phyloP scores from a whole-genome alignment of 495 filamentous ascomycete genomes.

The Penicillium alfredii region DNA sequence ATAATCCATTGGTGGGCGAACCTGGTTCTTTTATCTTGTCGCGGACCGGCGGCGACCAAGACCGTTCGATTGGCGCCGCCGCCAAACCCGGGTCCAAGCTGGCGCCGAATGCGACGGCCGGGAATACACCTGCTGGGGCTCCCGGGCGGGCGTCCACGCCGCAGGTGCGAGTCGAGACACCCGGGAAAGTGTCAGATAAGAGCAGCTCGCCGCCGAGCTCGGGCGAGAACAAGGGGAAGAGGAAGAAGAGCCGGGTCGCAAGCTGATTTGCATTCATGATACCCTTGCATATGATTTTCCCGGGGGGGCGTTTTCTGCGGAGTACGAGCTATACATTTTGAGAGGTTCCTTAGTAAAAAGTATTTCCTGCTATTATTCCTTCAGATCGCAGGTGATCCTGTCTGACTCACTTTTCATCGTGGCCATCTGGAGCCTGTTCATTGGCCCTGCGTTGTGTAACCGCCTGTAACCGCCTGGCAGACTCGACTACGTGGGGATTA shows the following conservation, averaged over 20 bases:
- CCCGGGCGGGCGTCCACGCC: constrained; percentile 29
- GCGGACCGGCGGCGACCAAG: constrained; percentile 31
- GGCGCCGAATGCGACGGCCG: constrained; percentile 3
- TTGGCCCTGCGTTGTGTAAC: no score
- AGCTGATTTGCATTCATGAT: constrained; percentile 26
- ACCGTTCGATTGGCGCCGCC: constrained; percentile 11
- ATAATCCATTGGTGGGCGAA: constrained; percentile 78
- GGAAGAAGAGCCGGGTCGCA: constrained; percentile 30
- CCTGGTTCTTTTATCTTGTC: constrained; percentile 81
- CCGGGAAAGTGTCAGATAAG: constrained; percentile 31
- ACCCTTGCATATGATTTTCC: constrained; percentile 16
- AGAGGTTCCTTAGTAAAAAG: no score
- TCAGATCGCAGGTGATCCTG: no score
- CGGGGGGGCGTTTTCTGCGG: background rate
- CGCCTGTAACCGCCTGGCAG: no score
- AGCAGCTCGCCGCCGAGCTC: constrained; percentile 22
- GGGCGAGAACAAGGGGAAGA: constrained; percentile 31
- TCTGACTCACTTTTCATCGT: no score
- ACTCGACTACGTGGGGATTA: no score
- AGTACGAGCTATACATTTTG: no score
- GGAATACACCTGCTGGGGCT: constrained; percentile 8
- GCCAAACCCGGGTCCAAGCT: constrained; percentile 11
- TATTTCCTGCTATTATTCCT: no score
- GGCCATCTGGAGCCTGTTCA: no score
- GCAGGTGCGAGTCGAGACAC: constrained; percentile 36